phyloP scores from a whole-genome alignment of 257 asterid species.

The Solanum bulbocastanum region DNA sequence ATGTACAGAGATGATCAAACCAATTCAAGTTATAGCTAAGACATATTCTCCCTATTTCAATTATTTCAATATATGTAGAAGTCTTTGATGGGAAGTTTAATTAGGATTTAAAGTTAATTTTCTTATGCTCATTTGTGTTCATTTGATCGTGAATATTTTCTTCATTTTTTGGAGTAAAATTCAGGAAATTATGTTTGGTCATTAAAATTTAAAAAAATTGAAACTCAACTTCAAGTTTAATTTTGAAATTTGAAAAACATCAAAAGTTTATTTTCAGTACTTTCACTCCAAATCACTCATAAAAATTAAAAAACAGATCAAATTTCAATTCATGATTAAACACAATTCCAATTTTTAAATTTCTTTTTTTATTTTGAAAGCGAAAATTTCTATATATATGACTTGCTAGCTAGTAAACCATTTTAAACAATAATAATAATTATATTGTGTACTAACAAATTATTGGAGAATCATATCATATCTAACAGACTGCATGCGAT shows the following conservation, averaged over 20 bases:
- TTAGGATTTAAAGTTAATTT: not conserved
- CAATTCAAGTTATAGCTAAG: not conserved
- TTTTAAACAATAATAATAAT: not conserved
- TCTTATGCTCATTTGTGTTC: not conserved
- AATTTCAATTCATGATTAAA: not conserved
- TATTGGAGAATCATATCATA: not conserved
- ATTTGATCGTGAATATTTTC: too few species aligned
- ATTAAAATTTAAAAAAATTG: too few species aligned
- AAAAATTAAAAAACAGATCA: not conserved
- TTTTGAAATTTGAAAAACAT: not conserved
- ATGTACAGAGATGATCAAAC: not conserved
- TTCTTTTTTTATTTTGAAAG: too few species aligned
- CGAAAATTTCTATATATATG: too few species aligned
- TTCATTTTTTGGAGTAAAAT: not conserved
- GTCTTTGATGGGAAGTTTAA: not conserved
- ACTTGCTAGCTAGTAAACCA: not conserved
- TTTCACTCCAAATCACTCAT: not conserved
- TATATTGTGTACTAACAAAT: not conserved
- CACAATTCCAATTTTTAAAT: too few species aligned
- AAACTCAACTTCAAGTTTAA: not conserved
- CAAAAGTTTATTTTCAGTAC: not conserved
- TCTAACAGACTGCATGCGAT: not conserved
- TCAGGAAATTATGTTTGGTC: not conserved
- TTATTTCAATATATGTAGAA: not conserved
- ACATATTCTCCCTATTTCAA: not conserved